These are phyloP conservation scores for Syzygium grande DNA, from an alignment of 345 rosid genomes.

Conservation along the genomic window DNA sequence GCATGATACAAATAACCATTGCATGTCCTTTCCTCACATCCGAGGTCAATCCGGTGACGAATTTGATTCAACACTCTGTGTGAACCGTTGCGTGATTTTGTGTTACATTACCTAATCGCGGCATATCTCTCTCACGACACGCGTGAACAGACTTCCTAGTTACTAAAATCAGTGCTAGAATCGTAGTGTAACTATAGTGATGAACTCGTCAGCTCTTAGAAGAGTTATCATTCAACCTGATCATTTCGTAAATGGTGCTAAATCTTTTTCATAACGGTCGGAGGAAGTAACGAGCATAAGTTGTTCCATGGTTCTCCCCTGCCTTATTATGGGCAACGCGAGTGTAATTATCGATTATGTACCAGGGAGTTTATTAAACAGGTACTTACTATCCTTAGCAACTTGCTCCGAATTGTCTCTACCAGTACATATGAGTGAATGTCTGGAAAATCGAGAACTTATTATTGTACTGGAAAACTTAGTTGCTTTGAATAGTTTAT, in stretches of 20 bases:
- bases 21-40: not conserved
- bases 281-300: not conserved
- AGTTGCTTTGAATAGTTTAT: not conserved
- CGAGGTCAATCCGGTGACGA: not conserved
- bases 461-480: not conserved
- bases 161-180: not conserved
- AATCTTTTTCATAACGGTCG: not conserved
- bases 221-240: not conserved
- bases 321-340: not conserved
- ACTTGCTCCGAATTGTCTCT: not conserved
- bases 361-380: not conserved
- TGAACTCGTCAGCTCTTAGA: not conserved
- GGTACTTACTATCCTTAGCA: not conserved
- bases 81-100: not conserved
- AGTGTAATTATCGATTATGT: not conserved
- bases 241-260: not conserved
- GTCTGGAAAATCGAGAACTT: not conserved
- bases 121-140: not conserved
- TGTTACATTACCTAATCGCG: fast-evolving
- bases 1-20: not conserved
- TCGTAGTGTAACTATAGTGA: not conserved
- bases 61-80: not conserved
- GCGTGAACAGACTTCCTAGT: not conserved
- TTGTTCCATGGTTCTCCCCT: not conserved
- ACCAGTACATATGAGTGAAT: not conserved